These are phyloP conservation scores for Fraxinus anomala DNA, from an alignment of 257 asterid species.

Conservation along the genomic window DNA sequence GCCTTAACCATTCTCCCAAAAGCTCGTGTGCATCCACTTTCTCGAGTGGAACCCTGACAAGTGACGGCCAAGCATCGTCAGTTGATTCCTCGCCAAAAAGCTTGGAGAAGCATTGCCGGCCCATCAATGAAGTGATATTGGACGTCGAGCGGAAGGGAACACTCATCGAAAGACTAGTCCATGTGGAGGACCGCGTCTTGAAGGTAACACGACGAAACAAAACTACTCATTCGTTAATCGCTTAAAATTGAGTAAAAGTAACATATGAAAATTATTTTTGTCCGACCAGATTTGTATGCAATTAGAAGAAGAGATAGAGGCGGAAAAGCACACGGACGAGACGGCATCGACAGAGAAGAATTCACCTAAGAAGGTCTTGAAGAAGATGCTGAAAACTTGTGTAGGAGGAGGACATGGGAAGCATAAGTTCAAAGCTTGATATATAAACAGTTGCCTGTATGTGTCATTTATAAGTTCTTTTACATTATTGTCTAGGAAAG, in stretches of 20 bases:
- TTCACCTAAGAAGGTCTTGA: constrained; percentile 40
- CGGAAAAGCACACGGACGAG: constrained; percentile 32
- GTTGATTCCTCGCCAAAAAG: constrained; percentile 53
- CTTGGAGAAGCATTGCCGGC: constrained; percentile 61
- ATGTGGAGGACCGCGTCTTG: constrained; percentile 62
- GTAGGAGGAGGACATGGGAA: constrained; percentile 29
- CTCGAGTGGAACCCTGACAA: constrained; percentile 44
- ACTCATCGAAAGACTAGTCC: constrained; percentile 52
- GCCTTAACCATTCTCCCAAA: constrained; percentile 47
- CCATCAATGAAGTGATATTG: constrained; percentile 55
- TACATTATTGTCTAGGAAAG: neutral
- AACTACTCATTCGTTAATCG: neutral
- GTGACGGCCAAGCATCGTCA: constrained; percentile 43
- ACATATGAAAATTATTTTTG: neutral
- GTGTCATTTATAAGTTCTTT: neutral
- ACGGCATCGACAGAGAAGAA: constrained; percentile 19
- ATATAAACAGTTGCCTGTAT: neutral
- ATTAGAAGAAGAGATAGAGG: constrained; percentile 48
- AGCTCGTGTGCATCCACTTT: constrained; percentile 52
- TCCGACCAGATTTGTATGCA: constrained; percentile 46
- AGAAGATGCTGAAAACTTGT: constrained; percentile 50
- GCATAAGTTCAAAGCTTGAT: constrained; percentile 13
- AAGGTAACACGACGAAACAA: constrained; percentile 39
- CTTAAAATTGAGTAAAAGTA: too few relatives aligned
- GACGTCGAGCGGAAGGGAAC: constrained; percentile 69